A percentile compares a stretch with the other conserved stretches of the same genome.
phyloP scores from a whole-genome alignment of 495 filamentous ascomycete genomes.

The Halenospora varia region DNA sequence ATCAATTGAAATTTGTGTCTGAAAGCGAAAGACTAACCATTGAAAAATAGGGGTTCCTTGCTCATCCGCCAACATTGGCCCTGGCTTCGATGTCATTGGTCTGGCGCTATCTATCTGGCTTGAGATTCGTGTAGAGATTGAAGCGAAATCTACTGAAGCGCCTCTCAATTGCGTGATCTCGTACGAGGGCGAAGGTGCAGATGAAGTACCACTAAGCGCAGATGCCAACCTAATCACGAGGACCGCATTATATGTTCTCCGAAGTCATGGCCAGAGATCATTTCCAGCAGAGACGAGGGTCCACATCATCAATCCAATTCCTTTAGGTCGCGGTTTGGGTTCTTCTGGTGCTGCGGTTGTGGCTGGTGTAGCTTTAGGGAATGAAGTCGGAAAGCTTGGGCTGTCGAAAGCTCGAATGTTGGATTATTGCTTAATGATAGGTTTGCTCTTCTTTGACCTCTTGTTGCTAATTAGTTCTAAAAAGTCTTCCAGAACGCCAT shows the following conservation, averaged over 20 bases:
- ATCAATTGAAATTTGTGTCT: no score
- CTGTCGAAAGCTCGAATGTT: constrained; percentile 79
- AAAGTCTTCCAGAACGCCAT: constrained; percentile 71
- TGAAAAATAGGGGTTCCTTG: constrained; percentile 53
- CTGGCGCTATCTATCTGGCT: constrained; percentile 88
- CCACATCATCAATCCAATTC: constrained; percentile 91
- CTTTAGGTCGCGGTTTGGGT: constrained; percentile 83
- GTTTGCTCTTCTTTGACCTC: constrained; percentile 35
- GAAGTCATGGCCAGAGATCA: constrained; percentile 76
- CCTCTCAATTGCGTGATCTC: constrained; percentile 84
- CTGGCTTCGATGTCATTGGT: constrained; percentile 96
- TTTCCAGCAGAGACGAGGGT: constrained; percentile 87
- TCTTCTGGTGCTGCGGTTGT: constrained; percentile 94
- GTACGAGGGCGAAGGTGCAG: constrained; percentile 76
- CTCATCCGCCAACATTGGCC: constrained; percentile 93
- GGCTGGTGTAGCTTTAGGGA: constrained; percentile 85
- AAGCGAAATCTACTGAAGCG: constrained; percentile 44
- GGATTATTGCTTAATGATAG: constrained; percentile 93
- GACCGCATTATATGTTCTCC: constrained; percentile 85
- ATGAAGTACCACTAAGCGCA: constrained; percentile 70
- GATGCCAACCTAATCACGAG: constrained; percentile 87
- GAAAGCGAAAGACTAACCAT: background rate
- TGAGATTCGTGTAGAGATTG: constrained; percentile 72
- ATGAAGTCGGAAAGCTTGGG: constrained; percentile 78
- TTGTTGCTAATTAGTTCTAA: constrained; percentile 17